Evolutionary conservation across 169 alveolate genomes (phyloP), one percentile per base, ranked within the genome.

Genomic region (Eimeria tenella): DNA sequence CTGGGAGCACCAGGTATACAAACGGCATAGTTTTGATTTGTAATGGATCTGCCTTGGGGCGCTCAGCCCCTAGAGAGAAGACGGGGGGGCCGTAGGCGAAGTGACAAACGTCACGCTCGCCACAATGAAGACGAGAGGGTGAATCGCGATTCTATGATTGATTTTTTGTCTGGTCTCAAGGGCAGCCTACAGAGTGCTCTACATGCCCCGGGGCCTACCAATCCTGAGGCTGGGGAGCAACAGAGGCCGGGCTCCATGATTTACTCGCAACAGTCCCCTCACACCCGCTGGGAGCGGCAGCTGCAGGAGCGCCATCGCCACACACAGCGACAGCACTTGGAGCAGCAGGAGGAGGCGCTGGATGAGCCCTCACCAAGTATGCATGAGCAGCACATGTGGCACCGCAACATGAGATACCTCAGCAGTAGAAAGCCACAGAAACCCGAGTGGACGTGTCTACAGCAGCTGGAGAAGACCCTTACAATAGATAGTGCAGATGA

Each of bases 341-440:
- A 19, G 87, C 87, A 79, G 53, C 86, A 75, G 86, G 63, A 75
- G 31, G 63, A 75, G 49, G 15, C 5, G 77, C 0, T 23, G 52
- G 70, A 79, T 6, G 23, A 7, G n/a, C 70, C 55, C 4, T 79
- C 87, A 9, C 23, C 4, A 19, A 5, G 23, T 4, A 19, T 31
- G 5, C 50, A 52, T 7, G 87, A 52, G 71, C 87, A 79, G 87
- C 63, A 79, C 53, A 50, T 13, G 52, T 79, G 87, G 87, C 87
- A 79, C 8, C 68, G 87, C 49, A 53, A 49, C 53, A 17, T 53
- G 71, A 63, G 70, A 9, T 19, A 50, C 11, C 23, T 25, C 50
- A 31, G 87, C 71, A 21, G 70, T 25, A 79, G 23, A n/a, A 10
- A 13, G 17, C 50, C 68, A 3, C n/a, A 9, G 3, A 79, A 79